Conservation (phyloP, 192 early-diverging fungal species). For the Coemansia sp. region DNA sequence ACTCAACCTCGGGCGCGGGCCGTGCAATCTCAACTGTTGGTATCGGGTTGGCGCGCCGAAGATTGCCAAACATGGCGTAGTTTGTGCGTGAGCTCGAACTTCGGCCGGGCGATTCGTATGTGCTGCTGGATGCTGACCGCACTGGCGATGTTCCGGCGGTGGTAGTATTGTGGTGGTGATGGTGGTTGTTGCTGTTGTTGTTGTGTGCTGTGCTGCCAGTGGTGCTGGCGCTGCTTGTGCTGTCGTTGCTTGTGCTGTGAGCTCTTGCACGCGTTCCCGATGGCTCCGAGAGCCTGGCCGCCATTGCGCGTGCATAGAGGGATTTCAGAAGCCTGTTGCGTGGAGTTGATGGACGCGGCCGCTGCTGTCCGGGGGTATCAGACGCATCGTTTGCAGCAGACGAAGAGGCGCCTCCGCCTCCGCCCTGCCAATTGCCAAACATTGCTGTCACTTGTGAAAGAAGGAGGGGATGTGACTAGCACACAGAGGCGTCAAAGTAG, state of each 20-base stretch:
- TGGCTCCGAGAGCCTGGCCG: neutral
- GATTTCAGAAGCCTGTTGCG: constrained; percentile 39
- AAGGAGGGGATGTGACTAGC: neutral
- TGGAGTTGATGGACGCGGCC: constrained; percentile 16
- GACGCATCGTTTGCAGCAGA: constrained; percentile 1
- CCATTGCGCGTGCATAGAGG: constrained; percentile 30
- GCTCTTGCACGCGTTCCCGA: neutral
- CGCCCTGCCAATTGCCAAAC: constrained; percentile 5
- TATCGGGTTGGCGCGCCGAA: constrained; percentile 23
- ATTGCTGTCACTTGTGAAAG: neutral
- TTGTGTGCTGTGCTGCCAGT: constrained; percentile 2
- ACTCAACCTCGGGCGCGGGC: constrained; percentile 46
- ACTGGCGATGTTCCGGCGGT: neutral
- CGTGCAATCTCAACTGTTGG: constrained; percentile 48
- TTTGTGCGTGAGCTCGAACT: constrained; percentile 11
- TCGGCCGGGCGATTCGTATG: constrained; percentile 8
- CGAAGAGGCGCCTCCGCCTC: neutral
- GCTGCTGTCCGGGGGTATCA: constrained; percentile 9
- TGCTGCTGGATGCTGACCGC: constrained; percentile 12
- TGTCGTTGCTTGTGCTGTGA: constrained; percentile 4
- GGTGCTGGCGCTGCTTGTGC: constrained; percentile 14
- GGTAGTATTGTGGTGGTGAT: neutral
- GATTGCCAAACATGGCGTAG: constrained; percentile 29
- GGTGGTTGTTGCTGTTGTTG: constrained; percentile 6
- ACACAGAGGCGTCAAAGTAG: neutral